phyloP scores from a whole-genome alignment of 768 basidiomycete genomes.

The Pulveroboletus sp. region DNA sequence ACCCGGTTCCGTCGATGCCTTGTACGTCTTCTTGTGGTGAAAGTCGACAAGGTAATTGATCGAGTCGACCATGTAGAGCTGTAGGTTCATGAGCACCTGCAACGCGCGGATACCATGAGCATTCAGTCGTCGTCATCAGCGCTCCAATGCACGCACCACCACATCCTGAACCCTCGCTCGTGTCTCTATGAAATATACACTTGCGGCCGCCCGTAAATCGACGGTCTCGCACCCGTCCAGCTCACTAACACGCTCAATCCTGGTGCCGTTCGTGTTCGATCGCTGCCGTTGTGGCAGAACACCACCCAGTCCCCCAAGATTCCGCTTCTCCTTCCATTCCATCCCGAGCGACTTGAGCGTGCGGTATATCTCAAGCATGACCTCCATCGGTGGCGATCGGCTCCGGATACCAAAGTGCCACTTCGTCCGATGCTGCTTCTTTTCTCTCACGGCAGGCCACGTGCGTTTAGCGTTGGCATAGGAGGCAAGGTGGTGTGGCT shows the following conservation, averaged over 20 bases:
- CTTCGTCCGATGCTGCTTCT: slow-evolving; percentile 75
- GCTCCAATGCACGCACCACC: slow-evolving; percentile 58
- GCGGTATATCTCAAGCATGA: slow-evolving; percentile 97
- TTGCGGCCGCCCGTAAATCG: slow-evolving; percentile 63
- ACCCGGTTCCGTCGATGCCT: slow-evolving; percentile 59
- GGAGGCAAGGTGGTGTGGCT: slow-evolving; percentile 67
- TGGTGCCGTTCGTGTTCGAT: slow-evolving; percentile 33
- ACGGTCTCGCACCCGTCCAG: slow-evolving; percentile 55
- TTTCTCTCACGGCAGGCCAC: slow-evolving; percentile 47
- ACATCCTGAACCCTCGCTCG: slow-evolving; percentile 85
- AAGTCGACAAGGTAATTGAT: slow-evolving; percentile 98
- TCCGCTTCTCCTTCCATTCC: slow-evolving; percentile 95
- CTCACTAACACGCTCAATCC: slow-evolving; percentile 59
- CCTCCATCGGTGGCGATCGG: slow-evolving; percentile 94
- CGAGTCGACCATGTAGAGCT: slow-evolving; percentile 93
- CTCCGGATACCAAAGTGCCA: slow-evolving; percentile 99
- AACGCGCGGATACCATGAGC: background rate
- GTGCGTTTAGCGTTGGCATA: slow-evolving; percentile 49
- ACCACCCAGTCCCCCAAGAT: slow-evolving; percentile 67
- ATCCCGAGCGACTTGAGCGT: slow-evolving; percentile 86
- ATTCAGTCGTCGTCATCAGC: background rate
- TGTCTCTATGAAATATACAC: slow-evolving; percentile 92
- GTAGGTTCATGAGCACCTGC: slow-evolving; percentile 94
- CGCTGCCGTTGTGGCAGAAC: slow-evolving; percentile 30
- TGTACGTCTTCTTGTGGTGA: slow-evolving; percentile 94